phyloP scores from a whole-genome alignment of 73 alveolate genomes.

The Paramecium biaurelia region DNA sequence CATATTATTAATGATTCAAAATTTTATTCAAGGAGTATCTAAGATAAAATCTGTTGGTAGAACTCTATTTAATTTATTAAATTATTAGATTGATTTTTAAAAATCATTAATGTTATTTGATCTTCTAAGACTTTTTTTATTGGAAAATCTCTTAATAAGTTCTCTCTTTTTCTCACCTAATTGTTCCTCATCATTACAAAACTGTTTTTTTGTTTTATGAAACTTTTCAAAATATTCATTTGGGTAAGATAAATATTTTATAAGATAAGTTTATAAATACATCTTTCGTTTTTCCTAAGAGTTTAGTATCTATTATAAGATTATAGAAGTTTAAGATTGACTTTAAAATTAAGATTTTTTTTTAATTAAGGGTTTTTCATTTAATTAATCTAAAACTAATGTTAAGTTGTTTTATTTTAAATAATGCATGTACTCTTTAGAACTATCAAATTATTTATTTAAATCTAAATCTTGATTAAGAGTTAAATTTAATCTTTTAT shows the following conservation, averaged over 20 bases:
- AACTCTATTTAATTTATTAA: neutral
- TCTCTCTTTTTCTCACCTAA: neutral
- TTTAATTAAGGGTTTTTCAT: neutral
- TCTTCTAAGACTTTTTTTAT: neutral
- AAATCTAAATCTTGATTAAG: neutral
- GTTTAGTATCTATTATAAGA: neutral
- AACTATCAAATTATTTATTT: neutral
- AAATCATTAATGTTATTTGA: neutral
- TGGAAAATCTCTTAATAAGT: neutral
- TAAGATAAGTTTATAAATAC: neutral
- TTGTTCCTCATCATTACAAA: neutral
- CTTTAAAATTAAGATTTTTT: neutral
- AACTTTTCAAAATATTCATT: conserved; percentile 29
- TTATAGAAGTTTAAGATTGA: neutral
- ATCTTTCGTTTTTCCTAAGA: neutral
- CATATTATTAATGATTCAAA: neutral
- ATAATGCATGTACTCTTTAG: neutral
- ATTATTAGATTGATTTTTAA: neutral
- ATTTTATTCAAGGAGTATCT: neutral
- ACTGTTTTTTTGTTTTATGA: neutral
- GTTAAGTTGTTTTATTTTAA: neutral
- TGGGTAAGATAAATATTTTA: neutral
- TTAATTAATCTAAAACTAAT: neutral
- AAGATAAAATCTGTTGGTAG: neutral
- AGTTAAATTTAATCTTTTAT: neutral